Conservation (phyloP, 345 rosid genomes). For the Pelargonium nanum region DNA sequence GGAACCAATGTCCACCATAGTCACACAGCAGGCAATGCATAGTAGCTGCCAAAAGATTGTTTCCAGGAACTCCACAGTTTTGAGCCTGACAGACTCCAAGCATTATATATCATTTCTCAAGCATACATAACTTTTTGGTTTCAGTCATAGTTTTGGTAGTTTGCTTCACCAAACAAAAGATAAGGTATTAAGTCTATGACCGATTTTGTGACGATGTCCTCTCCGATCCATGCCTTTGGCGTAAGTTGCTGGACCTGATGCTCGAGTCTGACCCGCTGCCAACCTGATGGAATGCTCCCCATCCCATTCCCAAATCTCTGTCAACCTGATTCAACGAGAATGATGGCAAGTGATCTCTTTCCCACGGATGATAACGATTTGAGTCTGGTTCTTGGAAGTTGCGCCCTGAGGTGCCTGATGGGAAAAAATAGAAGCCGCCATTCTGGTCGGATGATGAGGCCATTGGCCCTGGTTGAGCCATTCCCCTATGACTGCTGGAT, state of each 20-base stretch:
- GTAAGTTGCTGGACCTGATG: constrained; percentile 43
- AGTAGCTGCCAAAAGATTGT: constrained; percentile 24
- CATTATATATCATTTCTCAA: constrained; percentile 34
- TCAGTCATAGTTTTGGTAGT: too few species aligned
- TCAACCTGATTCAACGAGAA: constrained; percentile 52
- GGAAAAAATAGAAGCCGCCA: constrained; percentile 57
- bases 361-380: constrained; percentile 52
- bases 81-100: constrained; percentile 23
- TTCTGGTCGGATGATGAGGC: constrained; percentile 67
- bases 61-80: constrained; percentile 33
- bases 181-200: constrained; percentile 19
- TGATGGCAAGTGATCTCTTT: constrained; percentile 54
- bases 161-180: constrained; percentile 24
- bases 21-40: too few species aligned
- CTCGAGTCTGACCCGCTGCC: constrained; percentile 10
- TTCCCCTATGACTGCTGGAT: constrained; percentile 42
- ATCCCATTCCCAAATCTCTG: constrained; percentile 49
- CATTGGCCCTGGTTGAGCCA: constrained; percentile 41
- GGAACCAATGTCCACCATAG: not conserved
- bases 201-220: constrained; percentile 54
- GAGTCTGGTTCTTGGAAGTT: constrained; percentile 45
- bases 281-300: constrained; percentile 42
- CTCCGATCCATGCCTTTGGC: constrained; percentile 67
- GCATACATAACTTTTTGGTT: constrained; percentile 34
- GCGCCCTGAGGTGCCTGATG: constrained; percentile 37